A percentile compares a stretch with the other conserved stretches of the same genome.
Conservation (phyloP, 257 asterid genomes). For the Plantago elongata region DNA sequence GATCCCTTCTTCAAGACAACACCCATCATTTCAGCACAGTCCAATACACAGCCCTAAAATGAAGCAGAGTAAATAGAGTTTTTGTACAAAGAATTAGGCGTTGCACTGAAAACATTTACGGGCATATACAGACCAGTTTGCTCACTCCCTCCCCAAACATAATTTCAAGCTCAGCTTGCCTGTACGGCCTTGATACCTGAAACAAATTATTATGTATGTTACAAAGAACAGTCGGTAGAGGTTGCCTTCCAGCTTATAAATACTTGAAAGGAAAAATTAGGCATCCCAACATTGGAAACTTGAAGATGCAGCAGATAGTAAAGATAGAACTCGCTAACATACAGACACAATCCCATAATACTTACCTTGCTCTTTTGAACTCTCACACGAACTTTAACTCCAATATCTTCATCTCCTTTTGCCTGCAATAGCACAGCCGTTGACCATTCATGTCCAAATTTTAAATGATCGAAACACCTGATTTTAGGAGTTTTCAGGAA, state of each 20-base stretch:
- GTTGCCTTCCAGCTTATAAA: not conserved
- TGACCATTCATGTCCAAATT: slow-evolving; percentile 12
- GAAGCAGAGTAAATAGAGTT: slow-evolving; percentile 17
- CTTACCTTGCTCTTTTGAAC: slow-evolving; percentile 97
- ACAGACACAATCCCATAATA: not conserved
- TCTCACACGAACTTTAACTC: slow-evolving; percentile 94
- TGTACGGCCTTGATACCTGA: slow-evolving; percentile 97
- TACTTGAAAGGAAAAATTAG: slow-evolving; percentile 4
- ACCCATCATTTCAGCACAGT: slow-evolving; percentile 83
- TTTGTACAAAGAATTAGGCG: slow-evolving; percentile 12
- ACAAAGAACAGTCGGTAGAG: slow-evolving; percentile 13
- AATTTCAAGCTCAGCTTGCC: slow-evolving; percentile 97
- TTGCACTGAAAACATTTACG: slow-evolving; percentile 5
- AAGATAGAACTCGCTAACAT: not conserved
- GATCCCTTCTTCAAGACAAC: slow-evolving; percentile 84
- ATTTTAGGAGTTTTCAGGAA: slow-evolving; percentile 7
- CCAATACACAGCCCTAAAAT: slow-evolving; percentile 81
- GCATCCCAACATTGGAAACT: not conserved
- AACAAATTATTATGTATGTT: slow-evolving; percentile 19
- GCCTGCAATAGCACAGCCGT: slow-evolving; percentile 37
- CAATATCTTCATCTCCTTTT: slow-evolving; percentile 93
- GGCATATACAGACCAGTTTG: slow-evolving; percentile 63
- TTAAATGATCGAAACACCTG: not conserved
- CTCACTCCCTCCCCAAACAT: slow-evolving; percentile 96
- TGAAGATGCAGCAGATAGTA: too few relatives aligned